Percentiles rank a stretch among this genome's conserved stretches.
phyloP scores from a whole-genome alignment of 2,329 filamentous ascomycete species.

The Hymenoscyphus infarciens region DNA sequence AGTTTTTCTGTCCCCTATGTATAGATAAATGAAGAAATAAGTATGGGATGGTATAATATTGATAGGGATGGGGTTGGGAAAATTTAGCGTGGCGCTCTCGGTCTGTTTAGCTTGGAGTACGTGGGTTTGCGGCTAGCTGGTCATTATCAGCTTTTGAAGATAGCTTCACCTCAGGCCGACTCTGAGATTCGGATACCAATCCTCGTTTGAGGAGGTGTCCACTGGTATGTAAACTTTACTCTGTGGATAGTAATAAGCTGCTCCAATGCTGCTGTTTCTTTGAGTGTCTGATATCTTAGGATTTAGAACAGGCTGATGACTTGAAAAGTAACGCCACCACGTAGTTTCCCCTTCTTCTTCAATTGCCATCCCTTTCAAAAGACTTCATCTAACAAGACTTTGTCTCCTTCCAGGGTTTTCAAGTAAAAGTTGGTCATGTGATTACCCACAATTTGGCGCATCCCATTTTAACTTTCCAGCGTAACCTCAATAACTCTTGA shows the following conservation, averaged over 20 bases:
- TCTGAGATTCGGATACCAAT: background rate
- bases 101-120: background rate
- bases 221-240: background rate
- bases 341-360: background rate
- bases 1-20: conserved; percentile 65
- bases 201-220: background rate
- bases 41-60: background rate
- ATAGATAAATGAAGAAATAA: conserved; percentile 37
- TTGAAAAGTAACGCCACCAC: too few species aligned
- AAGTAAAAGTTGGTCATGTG: background rate
- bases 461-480: background rate
- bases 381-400: background rate
- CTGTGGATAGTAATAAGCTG: background rate
- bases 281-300: background rate
- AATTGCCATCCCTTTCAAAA: background rate
- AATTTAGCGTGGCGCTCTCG: conserved; percentile 13
- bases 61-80: background rate
- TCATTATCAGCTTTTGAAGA: background rate
- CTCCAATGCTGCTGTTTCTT: background rate
- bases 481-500: background rate
- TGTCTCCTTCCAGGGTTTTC: background rate
- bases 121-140: background rate
- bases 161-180: background rate
- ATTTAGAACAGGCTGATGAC: background rate
- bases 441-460: background rate